Evolutionary conservation across 768 basidiomycete species (phyloP).

Genomic region (Psilocybe tampanensis): DNA sequence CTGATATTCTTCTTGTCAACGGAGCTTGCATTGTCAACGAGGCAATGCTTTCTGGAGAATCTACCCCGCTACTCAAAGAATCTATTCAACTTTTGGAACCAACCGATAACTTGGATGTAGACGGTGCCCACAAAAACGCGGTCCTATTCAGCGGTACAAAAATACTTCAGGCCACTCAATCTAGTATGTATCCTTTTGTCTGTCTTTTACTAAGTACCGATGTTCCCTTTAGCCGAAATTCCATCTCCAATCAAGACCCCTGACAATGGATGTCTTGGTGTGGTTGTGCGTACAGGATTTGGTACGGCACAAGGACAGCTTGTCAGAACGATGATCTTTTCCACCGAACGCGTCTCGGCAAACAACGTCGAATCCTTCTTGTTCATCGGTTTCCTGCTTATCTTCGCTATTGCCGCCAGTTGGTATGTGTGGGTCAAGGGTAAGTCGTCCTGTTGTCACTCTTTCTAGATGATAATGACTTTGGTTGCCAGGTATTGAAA

Average conservation of each 20-base stretch:
- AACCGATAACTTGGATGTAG: slow-evolving; percentile 78
- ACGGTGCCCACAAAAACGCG: slow-evolving; percentile 83
- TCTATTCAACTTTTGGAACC: slow-evolving; percentile 85
- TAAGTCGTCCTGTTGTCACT: slow-evolving; percentile 28
- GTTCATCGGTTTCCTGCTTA: slow-evolving; percentile 96
- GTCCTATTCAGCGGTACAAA: slow-evolving; percentile 98
- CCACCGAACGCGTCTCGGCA: slow-evolving; percentile 93
- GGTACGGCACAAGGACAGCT: slow-evolving; percentile 97
- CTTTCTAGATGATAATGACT: background rate
- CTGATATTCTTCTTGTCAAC: slow-evolving; percentile 89
- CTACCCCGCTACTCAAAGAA: slow-evolving; percentile 95
- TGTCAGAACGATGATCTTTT: slow-evolving; percentile 98
- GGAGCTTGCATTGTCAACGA: slow-evolving; percentile 98
- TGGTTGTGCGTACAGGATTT: slow-evolving; percentile 94
- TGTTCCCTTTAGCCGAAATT: slow-evolving; percentile 32
- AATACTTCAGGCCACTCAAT: slow-evolving; percentile 78
- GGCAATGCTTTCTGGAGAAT: slow-evolving; percentile 98
- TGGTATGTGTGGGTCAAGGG: slow-evolving; percentile 99
- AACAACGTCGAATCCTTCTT: slow-evolving; percentile 96
- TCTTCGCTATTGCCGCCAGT: slow-evolving; percentile 96
- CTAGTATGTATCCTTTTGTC: slow-evolving; percentile 34
- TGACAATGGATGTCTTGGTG: slow-evolving; percentile 89
- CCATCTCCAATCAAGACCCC: slow-evolving; percentile 65
- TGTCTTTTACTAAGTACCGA: background rate
- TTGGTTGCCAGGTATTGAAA: slow-evolving; percentile 72